These are phyloP conservation scores for Penicillium sp. DNA, from an alignment of 2,329 filamentous ascomycete genomes.

Conservation along the genomic window DNA sequence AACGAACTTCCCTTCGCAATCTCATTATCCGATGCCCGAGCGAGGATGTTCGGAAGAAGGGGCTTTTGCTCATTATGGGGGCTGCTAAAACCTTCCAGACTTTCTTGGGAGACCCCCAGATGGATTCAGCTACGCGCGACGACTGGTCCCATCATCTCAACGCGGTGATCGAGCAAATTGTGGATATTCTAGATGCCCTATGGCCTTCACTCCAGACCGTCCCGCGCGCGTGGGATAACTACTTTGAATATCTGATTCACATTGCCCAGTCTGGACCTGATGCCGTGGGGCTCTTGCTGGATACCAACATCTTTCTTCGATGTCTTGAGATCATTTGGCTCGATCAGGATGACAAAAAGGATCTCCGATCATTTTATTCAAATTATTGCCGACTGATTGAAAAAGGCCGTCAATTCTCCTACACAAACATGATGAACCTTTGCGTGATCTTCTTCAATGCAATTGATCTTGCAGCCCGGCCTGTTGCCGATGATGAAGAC, in stretches of 20 bases:
- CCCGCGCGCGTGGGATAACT: conserved; percentile 67
- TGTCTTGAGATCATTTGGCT: conserved; percentile 56
- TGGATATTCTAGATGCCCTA: conserved; percentile 50
- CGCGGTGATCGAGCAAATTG: conserved; percentile 27
- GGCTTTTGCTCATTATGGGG: conserved; percentile 48
- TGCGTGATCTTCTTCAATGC: conserved; percentile 35
- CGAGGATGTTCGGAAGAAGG: conserved; percentile 49
- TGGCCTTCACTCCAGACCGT: conserved; percentile 59
- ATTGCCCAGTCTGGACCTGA: conserved; percentile 58
- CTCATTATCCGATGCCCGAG: conserved; percentile 60
- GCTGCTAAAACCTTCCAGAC: conserved; percentile 51
- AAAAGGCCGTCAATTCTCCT: conserved; percentile 44
- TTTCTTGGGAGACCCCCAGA: conserved; percentile 20
- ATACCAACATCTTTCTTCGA: conserved; percentile 55
- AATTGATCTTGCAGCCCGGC: conserved; percentile 34
- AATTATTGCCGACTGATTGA: conserved; percentile 40
- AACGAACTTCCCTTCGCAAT: conserved; percentile 56
- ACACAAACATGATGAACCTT: conserved; percentile 40
- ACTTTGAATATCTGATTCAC: conserved; percentile 63
- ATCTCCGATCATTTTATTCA: conserved; percentile 51
- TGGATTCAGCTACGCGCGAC: conserved; percentile 23
- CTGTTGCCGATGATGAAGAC: conserved; percentile 23
- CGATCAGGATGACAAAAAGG: conserved; percentile 48
- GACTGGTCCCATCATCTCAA: conserved; percentile 27
- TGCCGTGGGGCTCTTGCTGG: conserved; percentile 56